Base-by-base conservation (phyloP, 768 basidiomycete species). In the Lactarius trivialis region DNA sequence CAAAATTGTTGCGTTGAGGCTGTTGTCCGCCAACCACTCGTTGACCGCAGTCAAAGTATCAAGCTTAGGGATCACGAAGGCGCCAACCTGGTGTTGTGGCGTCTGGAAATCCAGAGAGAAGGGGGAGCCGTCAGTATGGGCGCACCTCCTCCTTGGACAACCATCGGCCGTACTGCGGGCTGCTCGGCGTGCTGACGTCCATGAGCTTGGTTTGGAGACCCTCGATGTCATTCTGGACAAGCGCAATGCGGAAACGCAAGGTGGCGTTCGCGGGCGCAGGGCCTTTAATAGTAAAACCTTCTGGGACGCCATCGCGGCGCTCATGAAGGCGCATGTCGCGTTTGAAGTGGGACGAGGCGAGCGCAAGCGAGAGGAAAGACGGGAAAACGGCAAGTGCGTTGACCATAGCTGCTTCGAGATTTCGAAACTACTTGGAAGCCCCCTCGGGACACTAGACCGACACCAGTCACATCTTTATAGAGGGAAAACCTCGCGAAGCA, bases 111-210 rank as follows among this genome's bases (percentile, higher is more conserved):
- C n/a, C 11, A 14, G 41, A 15, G 28, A 2, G 24, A 53, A 21
- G 5, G 14, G 26, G 11, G 7, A 33, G 54, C n/a, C 5, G 5
- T 26, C 19, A 21, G 1, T 50, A 32, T 51, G 50, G 26, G n/a
- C 57, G 15, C 34, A 70, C 70, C 63, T 70, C 67, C 36, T 65
- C 67, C 67, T 67, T 69, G 57, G 58, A 60, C n/a, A 70, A 37
- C 43, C 64, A 66, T 56, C 66, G 63, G 6, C 70, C 66, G 55
- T 64, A 67, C 21, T 45, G 56, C 56, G 58, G 39, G 59, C 60
- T 70, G 24, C 55, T 55, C 11, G 70, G 70, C 14, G 69, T 66
- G 45, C 65, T 65, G 62, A 69, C 63, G 11, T 57, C 64, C 53
- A 66, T 60, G 36, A 70, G 65, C 55, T 55, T 60, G 21, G 58